A percentile compares a stretch with the other conserved stretches of the same genome.
phyloP scores from a whole-genome alignment of 495 filamentous ascomycete genomes.

The Lasiosphaeria miniovina region DNA sequence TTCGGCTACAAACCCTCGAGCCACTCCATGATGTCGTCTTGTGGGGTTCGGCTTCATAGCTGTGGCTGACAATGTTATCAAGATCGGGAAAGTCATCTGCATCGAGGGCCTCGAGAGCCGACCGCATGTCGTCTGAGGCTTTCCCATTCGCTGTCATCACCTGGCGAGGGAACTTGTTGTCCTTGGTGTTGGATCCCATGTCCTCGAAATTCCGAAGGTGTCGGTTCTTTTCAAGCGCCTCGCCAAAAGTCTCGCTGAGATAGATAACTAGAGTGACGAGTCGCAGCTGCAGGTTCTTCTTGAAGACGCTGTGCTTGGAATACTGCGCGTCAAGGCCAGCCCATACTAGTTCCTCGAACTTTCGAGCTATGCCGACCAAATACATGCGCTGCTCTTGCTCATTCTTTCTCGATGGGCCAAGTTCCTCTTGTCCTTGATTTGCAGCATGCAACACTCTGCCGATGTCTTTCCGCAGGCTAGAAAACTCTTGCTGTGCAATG shows the following conservation, averaged over 20 bases:
- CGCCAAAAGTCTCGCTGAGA: constrained; percentile 25
- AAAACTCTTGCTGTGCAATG: constrained; percentile 48
- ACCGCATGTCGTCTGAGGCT: neutral
- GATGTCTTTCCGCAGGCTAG: constrained; percentile 41
- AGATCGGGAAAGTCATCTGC: constrained; percentile 18
- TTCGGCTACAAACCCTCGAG: constrained; percentile 19
- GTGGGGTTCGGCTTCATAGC: neutral
- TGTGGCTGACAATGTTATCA: constrained; percentile 6
- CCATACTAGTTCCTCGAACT: constrained; percentile 41
- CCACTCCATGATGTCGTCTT: constrained; percentile 17
- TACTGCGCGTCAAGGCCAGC: constrained; percentile 44
- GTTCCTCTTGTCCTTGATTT: constrained; percentile 28
- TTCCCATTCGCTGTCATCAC: constrained; percentile 4
- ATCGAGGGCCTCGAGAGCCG: neutral
- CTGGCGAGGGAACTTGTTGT: neutral
- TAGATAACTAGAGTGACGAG: constrained; percentile 44
- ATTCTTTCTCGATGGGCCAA: constrained; percentile 46
- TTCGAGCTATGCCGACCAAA: constrained; percentile 37
- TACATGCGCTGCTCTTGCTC: constrained; percentile 42
- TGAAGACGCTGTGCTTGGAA: constrained; percentile 35
- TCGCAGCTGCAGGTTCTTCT: constrained; percentile 26
- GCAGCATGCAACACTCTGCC: constrained; percentile 13
- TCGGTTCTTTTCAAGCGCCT: constrained; percentile 5
- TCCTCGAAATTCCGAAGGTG: neutral
- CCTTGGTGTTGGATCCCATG: neutral